phyloP scores from a whole-genome alignment of 2,329 filamentous ascomycete genomes.

The Penicillium sp. region DNA sequence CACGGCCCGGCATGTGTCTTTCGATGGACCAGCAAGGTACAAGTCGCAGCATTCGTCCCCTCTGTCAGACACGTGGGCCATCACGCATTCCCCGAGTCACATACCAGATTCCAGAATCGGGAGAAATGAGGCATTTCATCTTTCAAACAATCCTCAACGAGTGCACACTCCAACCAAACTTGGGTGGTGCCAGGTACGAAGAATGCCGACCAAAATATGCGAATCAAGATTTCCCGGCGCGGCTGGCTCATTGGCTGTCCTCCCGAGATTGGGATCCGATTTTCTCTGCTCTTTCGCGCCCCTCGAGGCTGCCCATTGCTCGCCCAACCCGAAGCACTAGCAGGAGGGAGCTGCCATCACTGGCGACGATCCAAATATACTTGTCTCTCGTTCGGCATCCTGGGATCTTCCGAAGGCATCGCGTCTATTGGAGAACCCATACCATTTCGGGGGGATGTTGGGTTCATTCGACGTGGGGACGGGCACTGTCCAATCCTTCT shows the following conservation, averaged over 20 bases:
- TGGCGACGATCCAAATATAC: conserved; percentile 20
- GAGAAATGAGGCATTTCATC: neutral
- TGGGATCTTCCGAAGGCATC: neutral
- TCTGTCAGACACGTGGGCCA: conserved; percentile 23
- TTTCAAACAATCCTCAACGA: no score
- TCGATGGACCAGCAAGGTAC: conserved; percentile 14
- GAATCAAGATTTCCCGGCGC: neutral
- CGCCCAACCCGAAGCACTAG: neutral
- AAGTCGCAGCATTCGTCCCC: conserved; percentile 7
- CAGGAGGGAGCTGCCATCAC: conserved; percentile 11
- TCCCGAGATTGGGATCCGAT: conserved; percentile 3
- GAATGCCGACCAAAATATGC: conserved; percentile 5
- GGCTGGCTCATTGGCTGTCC: conserved; percentile 1
- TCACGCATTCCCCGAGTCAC: neutral
- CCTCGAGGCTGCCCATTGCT: no score
- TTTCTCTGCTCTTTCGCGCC: neutral
- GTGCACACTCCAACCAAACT: neutral
- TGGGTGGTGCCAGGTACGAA: neutral
- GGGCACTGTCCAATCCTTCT: neutral
- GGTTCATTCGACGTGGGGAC: neutral
- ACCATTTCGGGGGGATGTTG: conserved; percentile 1
- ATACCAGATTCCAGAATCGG: neutral
- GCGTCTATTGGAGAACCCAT: conserved; percentile 9
- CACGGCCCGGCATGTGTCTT: conserved; percentile 9
- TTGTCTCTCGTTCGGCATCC: neutral